Base-by-base conservation (phyloP, 495 filamentous ascomycete genomes). In the Recurvomyces mirabilis region DNA sequence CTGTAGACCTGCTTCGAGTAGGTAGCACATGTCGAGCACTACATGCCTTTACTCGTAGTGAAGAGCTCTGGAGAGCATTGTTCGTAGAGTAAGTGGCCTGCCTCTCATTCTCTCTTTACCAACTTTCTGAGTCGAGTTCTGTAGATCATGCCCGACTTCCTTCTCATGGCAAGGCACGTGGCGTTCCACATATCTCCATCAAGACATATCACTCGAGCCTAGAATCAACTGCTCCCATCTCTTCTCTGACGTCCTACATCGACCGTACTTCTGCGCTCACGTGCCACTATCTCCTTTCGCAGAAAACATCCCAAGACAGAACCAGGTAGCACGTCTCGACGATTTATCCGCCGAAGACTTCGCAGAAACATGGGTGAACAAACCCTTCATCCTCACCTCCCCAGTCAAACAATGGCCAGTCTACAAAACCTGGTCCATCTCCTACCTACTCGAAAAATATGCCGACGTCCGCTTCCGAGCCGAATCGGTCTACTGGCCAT, bases 401-500 rank as follows among this genome's bases (percentile, higher is more conserved):
- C 84, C 81, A n/a, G 81, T 95, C 43, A 81, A 79, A 52, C 51
- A 69, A 40, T 98, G 91, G 91, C 84, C 85, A 3, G 75, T 79
- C 20, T 93, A 75, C 61, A 65, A 71, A 23, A 65, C 74, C 6
- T 95, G 91, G 91, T 77, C 73, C 5, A 66, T 81, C 15, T 68
- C 81, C 5, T 62, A 63, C 10, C 64, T 98, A 1, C 64, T 81
- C 0, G 55, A 65, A 18, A 66, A 71, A 41, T 87, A 89, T 57
- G 68, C 73, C 3, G 65, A 79, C 38, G 66, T 77, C 10, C 65
- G 67, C 25, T 96, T 98, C 63, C 75, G 85, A 32, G 91, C 89
- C 3, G 91, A 98, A 67, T 84, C 88, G 5, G 87, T 98, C 10
- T 85, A 94, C 57, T 98, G 91, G 91, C 69, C 79, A 0, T 70